A percentile compares a stretch with the other conserved stretches of the same genome.
These are phyloP conservation scores for Leersia perrieri DNA, from an alignment of 176 grass and related monocot genomes.

Conservation along the genomic window DNA sequence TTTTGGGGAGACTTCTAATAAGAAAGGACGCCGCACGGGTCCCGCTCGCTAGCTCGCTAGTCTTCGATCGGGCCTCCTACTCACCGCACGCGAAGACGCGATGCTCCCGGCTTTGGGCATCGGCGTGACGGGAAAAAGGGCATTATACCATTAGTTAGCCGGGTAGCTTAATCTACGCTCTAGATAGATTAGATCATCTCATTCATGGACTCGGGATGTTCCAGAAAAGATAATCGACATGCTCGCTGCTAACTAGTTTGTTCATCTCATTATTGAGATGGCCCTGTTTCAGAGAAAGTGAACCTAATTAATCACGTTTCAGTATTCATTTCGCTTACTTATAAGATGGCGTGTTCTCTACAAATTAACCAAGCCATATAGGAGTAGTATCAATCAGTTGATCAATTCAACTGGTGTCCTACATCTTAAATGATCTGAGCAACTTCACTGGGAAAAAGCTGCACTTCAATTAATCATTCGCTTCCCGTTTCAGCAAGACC, in stretches of 20 bases:
- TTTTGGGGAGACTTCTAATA: neutral
- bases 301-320: neutral
- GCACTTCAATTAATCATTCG: neutral
- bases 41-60: neutral
- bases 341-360: neutral
- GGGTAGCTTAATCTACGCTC: neutral
- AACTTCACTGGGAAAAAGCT: neutral
- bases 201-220: neutral
- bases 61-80: slow-evolving; percentile 6
- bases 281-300: neutral
- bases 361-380: no score
- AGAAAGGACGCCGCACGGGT: slow-evolving; percentile 7
- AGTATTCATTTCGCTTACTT: neutral
- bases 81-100: slow-evolving; percentile 6
- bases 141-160: neutral
- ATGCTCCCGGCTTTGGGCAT: slow-evolving; percentile 36
- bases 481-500: slow-evolving; percentile 21
- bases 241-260: neutral
- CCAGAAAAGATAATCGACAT: neutral
- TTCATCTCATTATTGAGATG: neutral
- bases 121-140: slow-evolving; percentile 1
- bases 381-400: neutral
- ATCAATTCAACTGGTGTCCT: neutral
- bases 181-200: neutral
- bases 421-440: neutral